Base-by-base conservation (phyloP, 345 rosid species). In the Adansonia digitata region DNA sequence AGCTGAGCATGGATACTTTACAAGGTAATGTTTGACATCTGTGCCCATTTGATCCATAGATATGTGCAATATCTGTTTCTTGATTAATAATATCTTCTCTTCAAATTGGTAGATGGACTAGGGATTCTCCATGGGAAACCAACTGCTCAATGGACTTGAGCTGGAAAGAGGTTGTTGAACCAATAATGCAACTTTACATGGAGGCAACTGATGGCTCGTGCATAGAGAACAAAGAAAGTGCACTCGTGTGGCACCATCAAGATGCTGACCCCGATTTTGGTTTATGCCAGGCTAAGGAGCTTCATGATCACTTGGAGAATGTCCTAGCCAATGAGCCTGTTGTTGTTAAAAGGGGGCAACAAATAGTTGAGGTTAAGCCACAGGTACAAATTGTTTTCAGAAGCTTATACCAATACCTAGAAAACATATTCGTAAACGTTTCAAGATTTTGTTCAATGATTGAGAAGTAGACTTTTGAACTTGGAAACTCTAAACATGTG, bases 301-400 rank as follows among this genome's bases (percentile, higher is more conserved):
- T 93, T 66, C 91, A 87, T 20, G 90, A 88, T 86, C 98, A 93
- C 73, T 82, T 93, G 78, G 98, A 93, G 77, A 88, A 76, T 69
- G 97, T 93, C 42, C 97, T 93, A 69, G 85, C 93, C 5, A 91
- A 91, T 43, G 97, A 93, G 79, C 98, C 97, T 13, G 97, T 93
- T 49, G 90, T 88, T 77, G 98, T 91, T 73, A 93, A 88, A 81
- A 86, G 89, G 68, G 97, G 98, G 71, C 92, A 83, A 59, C 79
- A 87, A 59, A 93, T 93, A 34, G 97, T 93, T 53, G 98, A 93
- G 85, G 93, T 89, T 57, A 93, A 91, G 76, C 98, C 97, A n/a
- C 98, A 93, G 98, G 98, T 91, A 83, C 52, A 52, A 20, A 42
- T 22, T 43, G 37, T n/a, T 48, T 9, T 46, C 26, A 27, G 40